These are phyloP conservation scores for Ascobolus immersus DNA, from an alignment of 495 filamentous ascomycete species.

Conservation along the genomic window DNA sequence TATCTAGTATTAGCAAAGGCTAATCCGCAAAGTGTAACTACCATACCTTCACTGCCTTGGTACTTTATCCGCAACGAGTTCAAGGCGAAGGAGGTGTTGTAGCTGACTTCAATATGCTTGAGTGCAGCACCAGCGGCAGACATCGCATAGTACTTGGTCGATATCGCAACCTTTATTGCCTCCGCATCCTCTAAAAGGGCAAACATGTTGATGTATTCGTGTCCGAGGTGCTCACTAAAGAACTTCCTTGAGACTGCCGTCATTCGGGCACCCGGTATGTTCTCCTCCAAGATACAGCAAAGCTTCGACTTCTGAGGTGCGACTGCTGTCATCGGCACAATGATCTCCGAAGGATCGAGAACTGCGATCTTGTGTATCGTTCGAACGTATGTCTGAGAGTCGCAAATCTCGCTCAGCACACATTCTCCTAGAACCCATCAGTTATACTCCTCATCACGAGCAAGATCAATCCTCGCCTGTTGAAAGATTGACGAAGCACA, in stretches of 20 bases:
- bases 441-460: neutral
- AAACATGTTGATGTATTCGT: conserved; percentile 54
- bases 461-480: conserved; percentile 24
- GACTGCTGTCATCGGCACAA: conserved; percentile 44
- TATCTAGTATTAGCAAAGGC: conserved; percentile 1
- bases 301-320: conserved; percentile 44
- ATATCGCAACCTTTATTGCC: conserved; percentile 49
- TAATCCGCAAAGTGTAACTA: neutral
- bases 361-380: conserved; percentile 62
- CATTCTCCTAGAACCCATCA: conserved; percentile 28
- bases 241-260: conserved; percentile 51
- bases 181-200: conserved; percentile 54
- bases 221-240: conserved; percentile 63
- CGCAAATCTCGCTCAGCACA: conserved; percentile 69
- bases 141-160: conserved; percentile 67
- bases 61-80: conserved; percentile 71
- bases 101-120: conserved; percentile 50
- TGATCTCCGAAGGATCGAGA: conserved; percentile 44
- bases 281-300: conserved; percentile 45
- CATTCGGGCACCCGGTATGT: conserved; percentile 31
- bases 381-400: conserved; percentile 64
- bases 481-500: conserved; percentile 69
- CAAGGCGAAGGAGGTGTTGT: conserved; percentile 33
- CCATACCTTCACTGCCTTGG: conserved; percentile 41
- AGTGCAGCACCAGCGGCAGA: conserved; percentile 71